Conservation (phyloP, 768 basidiomycete species). For the Hemileccinum rubropunctum region DNA sequence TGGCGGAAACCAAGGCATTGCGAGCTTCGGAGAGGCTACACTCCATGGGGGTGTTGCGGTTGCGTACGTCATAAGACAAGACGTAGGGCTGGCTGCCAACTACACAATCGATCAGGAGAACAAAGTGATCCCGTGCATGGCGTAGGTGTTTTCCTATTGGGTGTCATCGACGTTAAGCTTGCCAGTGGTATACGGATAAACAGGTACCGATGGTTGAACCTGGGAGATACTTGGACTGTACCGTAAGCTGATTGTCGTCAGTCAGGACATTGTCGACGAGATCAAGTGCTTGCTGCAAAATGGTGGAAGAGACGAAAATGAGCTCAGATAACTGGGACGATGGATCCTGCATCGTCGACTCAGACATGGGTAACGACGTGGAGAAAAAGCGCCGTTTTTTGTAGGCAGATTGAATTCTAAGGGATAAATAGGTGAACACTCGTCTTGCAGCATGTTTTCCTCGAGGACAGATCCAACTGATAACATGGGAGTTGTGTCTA, state of each 20-base stretch:
- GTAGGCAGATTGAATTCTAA: not conserved
- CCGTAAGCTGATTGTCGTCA: conserved; percentile 66
- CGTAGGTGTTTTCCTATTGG: conserved; percentile 76
- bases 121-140: conserved; percentile 83
- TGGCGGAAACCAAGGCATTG: conserved; percentile 51
- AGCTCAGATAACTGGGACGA: conserved; percentile 49
- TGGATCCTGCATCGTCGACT: conserved; percentile 8
- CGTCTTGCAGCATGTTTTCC: conserved; percentile 18
- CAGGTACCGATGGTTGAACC: conserved; percentile 79
- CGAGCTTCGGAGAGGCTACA: conserved; percentile 57
- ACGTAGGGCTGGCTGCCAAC: conserved; percentile 45
- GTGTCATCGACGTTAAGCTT: not conserved
- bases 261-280: conserved; percentile 64
- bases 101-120: conserved; percentile 58
- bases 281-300: conserved; percentile 72
- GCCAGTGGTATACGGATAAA: not conserved
- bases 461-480: conserved; percentile 21
- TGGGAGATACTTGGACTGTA: conserved; percentile 71
- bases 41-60: conserved; percentile 85
- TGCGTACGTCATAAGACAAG: conserved; percentile 73
- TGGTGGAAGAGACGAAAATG: conserved; percentile 61
- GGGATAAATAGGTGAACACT: conserved; percentile 17
- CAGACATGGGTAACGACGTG: conserved; percentile 25
- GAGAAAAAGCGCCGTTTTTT: not conserved
- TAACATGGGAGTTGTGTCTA: conserved; percentile 10